These are phyloP conservation scores for Edaphochlamys debaryana DNA, from an alignment of 139 green algal species.

Conservation along the genomic window DNA sequence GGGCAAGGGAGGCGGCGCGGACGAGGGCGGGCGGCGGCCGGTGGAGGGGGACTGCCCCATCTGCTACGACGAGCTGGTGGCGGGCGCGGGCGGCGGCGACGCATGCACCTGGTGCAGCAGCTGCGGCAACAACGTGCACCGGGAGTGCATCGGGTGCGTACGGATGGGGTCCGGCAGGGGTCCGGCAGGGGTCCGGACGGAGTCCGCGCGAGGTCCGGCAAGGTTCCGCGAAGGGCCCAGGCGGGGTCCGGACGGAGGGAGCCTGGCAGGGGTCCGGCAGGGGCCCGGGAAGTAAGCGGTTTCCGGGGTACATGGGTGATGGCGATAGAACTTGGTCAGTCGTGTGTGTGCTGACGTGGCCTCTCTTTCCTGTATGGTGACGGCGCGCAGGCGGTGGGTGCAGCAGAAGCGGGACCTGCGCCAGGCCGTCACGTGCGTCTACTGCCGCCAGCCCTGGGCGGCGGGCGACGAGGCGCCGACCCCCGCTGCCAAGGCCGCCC, in stretches of 20 bases:
- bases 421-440: conserved; percentile 55
- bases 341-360: background rate
- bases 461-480: background rate
- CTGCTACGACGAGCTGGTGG: conserved; percentile 41
- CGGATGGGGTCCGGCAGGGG: background rate
- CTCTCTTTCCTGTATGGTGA: too few species aligned
- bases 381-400: conserved; percentile 39
- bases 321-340: too few species aligned
- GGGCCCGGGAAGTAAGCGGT: background rate
- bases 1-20: too few species aligned
- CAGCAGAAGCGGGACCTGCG: conserved; percentile 22
- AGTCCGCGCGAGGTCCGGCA: too few species aligned
- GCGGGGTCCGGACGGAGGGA: background rate
- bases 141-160: conserved; percentile 52
- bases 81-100: conserved; percentile 21
- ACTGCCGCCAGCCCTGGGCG: conserved; percentile 56
- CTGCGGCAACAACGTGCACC: conserved; percentile 72
- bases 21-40: conserved; percentile 1
- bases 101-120: conserved; percentile 52
- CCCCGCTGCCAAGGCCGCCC: background rate
- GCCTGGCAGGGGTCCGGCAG: too few species aligned
- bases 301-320: too few species aligned
- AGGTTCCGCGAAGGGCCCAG: background rate
- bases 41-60: conserved; percentile 50
- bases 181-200: background rate